Percentiles rank a stretch among this genome's conserved stretches.
phyloP scores from a whole-genome alignment of 371 early-diverging fungal genomes.

The Mortierella sp. region DNA sequence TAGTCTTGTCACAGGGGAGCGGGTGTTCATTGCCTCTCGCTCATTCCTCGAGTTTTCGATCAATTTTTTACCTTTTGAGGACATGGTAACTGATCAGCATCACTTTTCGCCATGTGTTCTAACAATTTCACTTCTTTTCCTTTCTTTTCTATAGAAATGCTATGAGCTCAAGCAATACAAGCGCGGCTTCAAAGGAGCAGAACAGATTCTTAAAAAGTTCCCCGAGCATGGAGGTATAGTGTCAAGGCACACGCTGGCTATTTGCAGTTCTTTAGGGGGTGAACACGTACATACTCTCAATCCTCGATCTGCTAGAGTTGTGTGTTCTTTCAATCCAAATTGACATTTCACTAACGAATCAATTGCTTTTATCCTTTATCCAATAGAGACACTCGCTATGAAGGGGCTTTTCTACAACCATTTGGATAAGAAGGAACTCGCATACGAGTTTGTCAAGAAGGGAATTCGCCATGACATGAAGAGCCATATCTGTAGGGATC shows the following conservation, averaged over 20 bases:
- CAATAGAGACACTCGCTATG: conserved; percentile 92
- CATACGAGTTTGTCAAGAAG: conserved; percentile 88
- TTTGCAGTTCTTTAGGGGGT: no score
- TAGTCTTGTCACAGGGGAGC: background rate
- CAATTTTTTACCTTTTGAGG: background rate
- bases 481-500: conserved; percentile 86
- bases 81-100: background rate
- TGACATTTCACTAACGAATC: background rate
- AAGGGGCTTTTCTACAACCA: conserved; percentile 93
- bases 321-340: background rate
- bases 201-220: conserved; percentile 91
- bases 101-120: no score
- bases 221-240: conserved; percentile 92
- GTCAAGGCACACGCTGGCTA: no score
- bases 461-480: conserved; percentile 85
- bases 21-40: background rate
- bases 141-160: conserved; percentile 71
- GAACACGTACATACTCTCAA: no score
- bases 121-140: conserved; percentile 44
- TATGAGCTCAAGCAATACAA: conserved; percentile 95
- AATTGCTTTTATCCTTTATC: background rate
- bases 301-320: background rate
- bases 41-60: background rate
- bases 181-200: conserved; percentile 90
- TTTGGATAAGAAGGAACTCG: conserved; percentile 93